A percentile compares a stretch with the other conserved stretches of the same genome.
Conservation (phyloP, 1,284 basidiomycete genomes). For the Termitomyces sp. region DNA sequence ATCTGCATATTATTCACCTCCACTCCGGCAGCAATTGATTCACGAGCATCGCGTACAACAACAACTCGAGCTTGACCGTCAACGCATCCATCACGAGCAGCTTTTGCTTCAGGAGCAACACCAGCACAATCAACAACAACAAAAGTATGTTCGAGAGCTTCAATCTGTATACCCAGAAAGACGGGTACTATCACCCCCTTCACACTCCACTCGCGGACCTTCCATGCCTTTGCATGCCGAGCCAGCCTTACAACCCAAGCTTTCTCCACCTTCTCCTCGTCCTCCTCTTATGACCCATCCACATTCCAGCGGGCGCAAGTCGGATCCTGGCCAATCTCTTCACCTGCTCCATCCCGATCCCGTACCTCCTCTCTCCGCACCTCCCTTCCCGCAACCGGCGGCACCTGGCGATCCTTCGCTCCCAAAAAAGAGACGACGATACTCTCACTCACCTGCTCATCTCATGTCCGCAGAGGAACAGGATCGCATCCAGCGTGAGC, state of each 20-base stretch:
- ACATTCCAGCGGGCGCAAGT: slow-evolving; percentile 14
- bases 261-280: background rate
- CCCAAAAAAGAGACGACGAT: slow-evolving; percentile 34
- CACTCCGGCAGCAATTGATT: slow-evolving; percentile 4
- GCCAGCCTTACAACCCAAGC: slow-evolving; percentile 2
- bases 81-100: slow-evolving; percentile 21
- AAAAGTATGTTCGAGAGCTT: slow-evolving; percentile 13
- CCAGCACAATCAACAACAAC: slow-evolving; percentile 16
- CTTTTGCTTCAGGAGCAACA: slow-evolving; percentile 22
- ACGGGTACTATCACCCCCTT: slow-evolving; percentile 9
- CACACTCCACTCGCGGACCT: slow-evolving; percentile 6
- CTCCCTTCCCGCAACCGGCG: slow-evolving; percentile 4
- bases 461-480: slow-evolving; percentile 21
- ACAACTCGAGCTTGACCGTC: slow-evolving; percentile 16
- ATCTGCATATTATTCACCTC: slow-evolving; percentile 9
- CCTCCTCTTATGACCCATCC: background rate
- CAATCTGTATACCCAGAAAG: slow-evolving; percentile 14
- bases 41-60: slow-evolving; percentile 15
- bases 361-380: slow-evolving; percentile 2
- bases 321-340: slow-evolving; percentile 15
- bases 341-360: slow-evolving; percentile 4
- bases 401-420: slow-evolving; percentile 2
- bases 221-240: slow-evolving; percentile 18
- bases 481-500: slow-evolving; percentile 19
- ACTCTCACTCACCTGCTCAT: slow-evolving; percentile 33